These are phyloP conservation scores for Odonthalia washingtoniensis DNA, from an alignment of 31 red algal genomes.

Conservation along the genomic window DNA sequence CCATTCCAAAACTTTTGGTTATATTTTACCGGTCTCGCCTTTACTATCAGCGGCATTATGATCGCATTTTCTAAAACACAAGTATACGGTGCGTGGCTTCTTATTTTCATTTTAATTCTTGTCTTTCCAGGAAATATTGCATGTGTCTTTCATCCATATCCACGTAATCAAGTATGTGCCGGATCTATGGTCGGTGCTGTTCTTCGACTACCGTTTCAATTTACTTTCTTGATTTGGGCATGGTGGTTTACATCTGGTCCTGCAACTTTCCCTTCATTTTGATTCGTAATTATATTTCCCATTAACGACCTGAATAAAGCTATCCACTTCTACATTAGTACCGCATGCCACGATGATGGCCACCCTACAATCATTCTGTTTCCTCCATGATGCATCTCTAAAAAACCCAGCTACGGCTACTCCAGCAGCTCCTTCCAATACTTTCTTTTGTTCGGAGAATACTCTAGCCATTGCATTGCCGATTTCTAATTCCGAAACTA, in stretches of 20 bases:
- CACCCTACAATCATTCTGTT: conserved; percentile 25
- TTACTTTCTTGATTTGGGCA: conserved; percentile 71
- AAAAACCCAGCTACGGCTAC: conserved; percentile 60
- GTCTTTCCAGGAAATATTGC: conserved; percentile 73
- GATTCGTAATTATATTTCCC: too few relatives aligned
- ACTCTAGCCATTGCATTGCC: conserved; percentile 42
- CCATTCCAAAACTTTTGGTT: conserved; percentile 70
- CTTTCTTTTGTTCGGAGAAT: conserved; percentile 53
- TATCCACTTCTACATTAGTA: conserved; percentile 53
- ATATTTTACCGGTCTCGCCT: conserved; percentile 46
- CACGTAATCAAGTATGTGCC: conserved; percentile 47
- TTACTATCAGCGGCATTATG: conserved; percentile 49
- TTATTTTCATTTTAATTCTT: conserved; percentile 45
- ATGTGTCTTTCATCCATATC: conserved; percentile 51
- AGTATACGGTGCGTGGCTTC: conserved; percentile 36
- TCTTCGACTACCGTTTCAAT: conserved; percentile 67
- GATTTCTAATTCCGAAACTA: conserved; percentile 72
- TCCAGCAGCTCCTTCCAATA: conserved; percentile 78
- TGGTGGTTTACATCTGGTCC: conserved; percentile 54
- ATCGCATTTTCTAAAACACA: conserved; percentile 44
- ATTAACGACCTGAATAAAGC: conserved; percentile 33
- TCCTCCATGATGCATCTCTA: conserved; percentile 34
- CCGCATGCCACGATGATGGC: conserved; percentile 63
- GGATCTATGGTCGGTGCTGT: conserved; percentile 52
- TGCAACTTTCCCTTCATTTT: not conserved